Conservation (phyloP, 495 filamentous ascomycete species). For the Lentithecium fluviatile region DNA sequence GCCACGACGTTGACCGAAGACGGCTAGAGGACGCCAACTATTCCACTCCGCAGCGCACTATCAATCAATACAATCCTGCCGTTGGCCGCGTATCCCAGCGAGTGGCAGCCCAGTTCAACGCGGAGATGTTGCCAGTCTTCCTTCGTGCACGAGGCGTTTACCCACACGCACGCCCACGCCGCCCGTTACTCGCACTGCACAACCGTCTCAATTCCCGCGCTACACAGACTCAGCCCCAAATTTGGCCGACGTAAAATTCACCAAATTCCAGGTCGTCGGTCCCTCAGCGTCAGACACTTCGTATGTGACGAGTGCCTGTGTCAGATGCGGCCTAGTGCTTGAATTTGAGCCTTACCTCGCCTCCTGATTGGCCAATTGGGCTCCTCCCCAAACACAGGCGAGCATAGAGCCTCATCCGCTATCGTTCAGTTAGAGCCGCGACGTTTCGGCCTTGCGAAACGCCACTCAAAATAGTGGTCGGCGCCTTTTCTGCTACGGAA, state of each 20-base stretch:
- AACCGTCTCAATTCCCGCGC: background rate
- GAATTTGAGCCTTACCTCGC: background rate
- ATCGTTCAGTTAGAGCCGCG: constrained; percentile 6
- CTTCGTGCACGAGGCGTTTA: too few species aligned
- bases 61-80: too few species aligned
- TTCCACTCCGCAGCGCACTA: too few species aligned
- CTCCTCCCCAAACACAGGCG: background rate
- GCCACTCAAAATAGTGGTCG: background rate
- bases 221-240: background rate
- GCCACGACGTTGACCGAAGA: too few species aligned
- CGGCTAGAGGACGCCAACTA: too few species aligned
- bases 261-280: constrained; percentile 3
- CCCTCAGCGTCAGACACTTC: constrained; percentile 21
- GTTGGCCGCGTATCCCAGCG: too few species aligned
- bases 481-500: background rate
- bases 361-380: constrained; percentile 11
- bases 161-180: too few species aligned
- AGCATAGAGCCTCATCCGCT: constrained; percentile 8
- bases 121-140: too few species aligned
- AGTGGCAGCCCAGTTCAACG: too few species aligned
- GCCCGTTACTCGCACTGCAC: too few species aligned
- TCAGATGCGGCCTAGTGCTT: constrained; percentile 6
- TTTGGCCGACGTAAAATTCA: background rate
- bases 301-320: constrained; percentile 9
- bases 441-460: constrained; percentile 7